Evolutionary conservation across 768 basidiomycete species (phyloP).

Genomic region (Sarcodon sp.): DNA sequence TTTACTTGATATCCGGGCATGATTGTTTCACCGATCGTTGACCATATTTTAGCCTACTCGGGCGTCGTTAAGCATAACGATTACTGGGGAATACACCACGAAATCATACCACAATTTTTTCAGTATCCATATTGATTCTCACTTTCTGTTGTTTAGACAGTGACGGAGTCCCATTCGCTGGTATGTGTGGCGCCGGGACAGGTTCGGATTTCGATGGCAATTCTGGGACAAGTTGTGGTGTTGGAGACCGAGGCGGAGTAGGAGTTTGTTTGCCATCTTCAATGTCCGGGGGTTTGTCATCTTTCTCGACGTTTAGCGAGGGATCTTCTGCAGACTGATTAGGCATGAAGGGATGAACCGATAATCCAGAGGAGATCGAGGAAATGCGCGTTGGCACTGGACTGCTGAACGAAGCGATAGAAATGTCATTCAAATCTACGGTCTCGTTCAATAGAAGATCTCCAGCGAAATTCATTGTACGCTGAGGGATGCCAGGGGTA

Average conservation of each 20-base stretch:
- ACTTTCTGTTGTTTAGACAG: conserved; percentile 20
- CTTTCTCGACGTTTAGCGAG: no score
- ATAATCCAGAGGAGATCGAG: no score
- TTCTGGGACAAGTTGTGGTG: neutral
- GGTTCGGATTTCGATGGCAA: no score
- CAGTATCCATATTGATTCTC: conserved; percentile 48
- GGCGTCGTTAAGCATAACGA: neutral
- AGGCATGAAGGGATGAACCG: no score
- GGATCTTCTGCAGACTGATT: no score
- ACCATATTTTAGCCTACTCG: conserved; percentile 55
- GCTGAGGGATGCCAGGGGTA: conserved; percentile 39
- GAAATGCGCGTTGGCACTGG: conserved; percentile 17
- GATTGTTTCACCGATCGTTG: conserved; percentile 49
- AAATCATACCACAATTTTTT: conserved; percentile 44
- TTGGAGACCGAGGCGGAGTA: neutral
- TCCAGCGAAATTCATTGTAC: conserved; percentile 50
- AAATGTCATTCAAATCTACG: conserved; percentile 34
- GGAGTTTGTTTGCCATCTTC: no score
- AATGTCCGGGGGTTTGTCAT: no score
- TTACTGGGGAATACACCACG: neutral
- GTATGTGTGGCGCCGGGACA: no score
- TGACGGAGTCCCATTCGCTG: neutral
- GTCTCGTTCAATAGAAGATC: conserved; percentile 51
- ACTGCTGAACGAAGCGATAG: conserved; percentile 25
- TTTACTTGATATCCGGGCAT: conserved; percentile 33